A percentile compares a stretch with the other conserved stretches of the same genome.
These are phyloP conservation scores for Ceratobasidium sp. DNA, from an alignment of 1,284 basidiomycete species.

Conservation along the genomic window DNA sequence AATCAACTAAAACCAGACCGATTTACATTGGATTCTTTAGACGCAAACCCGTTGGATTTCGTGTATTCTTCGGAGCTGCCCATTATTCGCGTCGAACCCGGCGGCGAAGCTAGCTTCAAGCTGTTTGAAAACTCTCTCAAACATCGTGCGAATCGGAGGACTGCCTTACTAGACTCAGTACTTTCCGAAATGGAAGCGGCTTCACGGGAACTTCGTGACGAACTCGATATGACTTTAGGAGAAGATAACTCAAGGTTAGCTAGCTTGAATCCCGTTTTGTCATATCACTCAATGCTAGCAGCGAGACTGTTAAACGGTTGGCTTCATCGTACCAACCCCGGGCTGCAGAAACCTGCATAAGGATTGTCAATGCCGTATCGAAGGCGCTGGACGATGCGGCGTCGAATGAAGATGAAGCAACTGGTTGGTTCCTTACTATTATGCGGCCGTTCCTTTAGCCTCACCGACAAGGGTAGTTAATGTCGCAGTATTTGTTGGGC, in stretches of 20 bases:
- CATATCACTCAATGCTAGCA: conserved; percentile 33
- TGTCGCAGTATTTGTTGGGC: conserved; percentile 43
- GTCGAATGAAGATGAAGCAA: conserved; percentile 6
- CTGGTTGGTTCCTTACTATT: not conserved
- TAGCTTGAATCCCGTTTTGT: not conserved
- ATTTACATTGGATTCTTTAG: conserved; percentile 50
- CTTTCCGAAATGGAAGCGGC: conserved; percentile 63
- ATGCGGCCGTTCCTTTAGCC: not conserved
- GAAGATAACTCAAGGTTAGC: conserved; percentile 53
- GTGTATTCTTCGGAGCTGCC: conserved; percentile 60
- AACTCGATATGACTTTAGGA: conserved; percentile 58
- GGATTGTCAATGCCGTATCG: conserved; percentile 51
- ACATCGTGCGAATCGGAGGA: conserved; percentile 65
- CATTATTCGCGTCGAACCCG: conserved; percentile 54
- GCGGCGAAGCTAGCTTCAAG: conserved; percentile 59
- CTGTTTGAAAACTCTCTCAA: conserved; percentile 56
- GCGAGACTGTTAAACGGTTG: conserved; percentile 51
- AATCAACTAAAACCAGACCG: not conserved
- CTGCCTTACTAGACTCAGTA: conserved; percentile 63
- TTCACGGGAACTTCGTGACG: conserved; percentile 61
- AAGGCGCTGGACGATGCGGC: conserved; percentile 36
- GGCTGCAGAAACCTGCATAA: conserved; percentile 50
- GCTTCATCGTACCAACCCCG: conserved; percentile 50
- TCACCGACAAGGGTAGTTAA: conserved; percentile 2
- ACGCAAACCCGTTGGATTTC: conserved; percentile 58